phyloP scores from a whole-genome alignment of 495 filamentous ascomycete species.

The Podospora fimiseda region DNA sequence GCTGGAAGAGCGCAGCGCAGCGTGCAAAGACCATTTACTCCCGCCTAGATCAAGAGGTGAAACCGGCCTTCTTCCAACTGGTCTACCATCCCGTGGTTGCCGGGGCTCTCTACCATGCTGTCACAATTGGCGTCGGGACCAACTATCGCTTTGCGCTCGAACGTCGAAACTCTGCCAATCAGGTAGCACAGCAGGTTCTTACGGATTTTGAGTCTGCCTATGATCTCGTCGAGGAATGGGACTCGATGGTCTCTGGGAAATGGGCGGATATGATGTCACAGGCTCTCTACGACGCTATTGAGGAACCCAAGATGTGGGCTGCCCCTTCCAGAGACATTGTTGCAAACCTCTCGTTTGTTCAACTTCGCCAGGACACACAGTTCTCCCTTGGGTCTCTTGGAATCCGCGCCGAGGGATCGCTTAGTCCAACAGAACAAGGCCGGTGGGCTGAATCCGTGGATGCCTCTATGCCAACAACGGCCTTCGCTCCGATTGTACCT shows the following conservation, averaged over 20 bases:
- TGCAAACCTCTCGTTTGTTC: constrained; percentile 44
- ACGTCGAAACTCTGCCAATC: constrained; percentile 53
- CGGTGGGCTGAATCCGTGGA: constrained; percentile 41
- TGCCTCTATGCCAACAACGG: constrained; percentile 31
- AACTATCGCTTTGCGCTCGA: constrained; percentile 53
- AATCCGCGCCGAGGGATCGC: constrained; percentile 49
- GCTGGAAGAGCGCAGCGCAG: constrained; percentile 44
- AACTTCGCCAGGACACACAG: constrained; percentile 34
- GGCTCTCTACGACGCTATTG: constrained; percentile 31
- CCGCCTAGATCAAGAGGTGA: constrained; percentile 25
- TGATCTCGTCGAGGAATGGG: constrained; percentile 49
- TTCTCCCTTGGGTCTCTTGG: constrained; percentile 52
- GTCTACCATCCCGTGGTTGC: constrained; percentile 53
- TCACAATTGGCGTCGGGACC: constrained; percentile 38
- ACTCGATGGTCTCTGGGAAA: constrained; percentile 51
- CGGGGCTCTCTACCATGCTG: constrained; percentile 44
- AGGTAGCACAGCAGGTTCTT: constrained; percentile 43
- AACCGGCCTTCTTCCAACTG: constrained; percentile 54
- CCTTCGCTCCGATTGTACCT: constrained; percentile 39
- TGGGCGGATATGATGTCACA: constrained; percentile 57
- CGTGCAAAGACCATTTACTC: constrained; percentile 41
- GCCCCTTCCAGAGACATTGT: constrained; percentile 51
- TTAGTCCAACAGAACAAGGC: constrained; percentile 48
- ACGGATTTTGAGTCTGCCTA: constrained; percentile 50
- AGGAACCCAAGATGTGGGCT: constrained; percentile 39